Evolutionary conservation across 2,329 filamentous ascomycete genomes (phyloP), one percentile per base, ranked within the genome.

Genomic region (Pseudocercospora vitis): DNA sequence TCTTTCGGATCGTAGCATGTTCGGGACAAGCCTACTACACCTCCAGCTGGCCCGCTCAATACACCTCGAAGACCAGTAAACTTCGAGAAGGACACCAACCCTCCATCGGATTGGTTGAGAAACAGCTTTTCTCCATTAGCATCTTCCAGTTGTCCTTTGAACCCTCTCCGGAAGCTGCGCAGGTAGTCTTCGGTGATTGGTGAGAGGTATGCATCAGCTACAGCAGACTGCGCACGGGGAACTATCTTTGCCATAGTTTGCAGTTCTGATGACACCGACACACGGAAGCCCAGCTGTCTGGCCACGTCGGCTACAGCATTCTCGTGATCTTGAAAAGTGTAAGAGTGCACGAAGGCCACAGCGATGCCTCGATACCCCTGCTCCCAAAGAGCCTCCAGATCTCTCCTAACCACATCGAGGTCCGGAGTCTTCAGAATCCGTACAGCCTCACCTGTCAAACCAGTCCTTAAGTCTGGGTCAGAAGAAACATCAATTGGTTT

Each of bases 331-430:
- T 51, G 89, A 65, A 89, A 96, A 0, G 89, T 94, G 68, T 95
- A 95, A 1, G 86, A 87, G 66, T 95, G 91, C 83, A 95, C 89
- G 55, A 96, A 74, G 63, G 89, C 94, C 2, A 95, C 88, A 3
- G 90, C 89, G 61, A 95, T 85, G 67, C 88, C 92, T 57, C 81
- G 79, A 63, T 92, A 86, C 0, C 87, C 87, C 32, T 78, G 73
- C 55, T 86, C 80, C 58, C 81, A 86, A 2, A 94, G 75, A 2
- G 77, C 75, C 67, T 87, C 77, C 37, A 91, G 70, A 21, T 60
- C 53, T 0, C 39, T 63, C 87, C 80, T 8, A 73, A 67, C 55
- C 77, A 44, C 46, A 1, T 58, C 42, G 8, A 55, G 21, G 18
- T 68, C 60, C 8, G 64, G 62, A 14, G 45, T 53, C 42, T 61